Percentiles rank a stretch among this genome's conserved stretches.
These are phyloP conservation scores for Fusarium paranaense DNA, from an alignment of 2,329 filamentous ascomycete species.

Conservation along the genomic window DNA sequence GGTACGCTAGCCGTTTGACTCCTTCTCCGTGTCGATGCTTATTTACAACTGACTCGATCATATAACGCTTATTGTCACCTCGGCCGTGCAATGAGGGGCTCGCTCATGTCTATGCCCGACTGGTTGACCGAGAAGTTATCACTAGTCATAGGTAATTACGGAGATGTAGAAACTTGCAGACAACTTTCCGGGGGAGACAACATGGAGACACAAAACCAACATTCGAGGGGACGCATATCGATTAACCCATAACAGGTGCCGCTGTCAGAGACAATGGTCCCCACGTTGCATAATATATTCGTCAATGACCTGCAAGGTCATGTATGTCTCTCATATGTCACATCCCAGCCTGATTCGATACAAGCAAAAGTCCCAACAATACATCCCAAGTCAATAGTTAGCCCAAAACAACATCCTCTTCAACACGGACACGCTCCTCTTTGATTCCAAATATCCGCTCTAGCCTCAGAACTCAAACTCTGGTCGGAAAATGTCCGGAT, in stretches of 20 bases:
- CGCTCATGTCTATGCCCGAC: background rate
- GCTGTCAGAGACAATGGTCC: slow-evolving; percentile 14
- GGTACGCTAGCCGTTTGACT: background rate
- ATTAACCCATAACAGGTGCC: background rate
- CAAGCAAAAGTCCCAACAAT: slow-evolving; percentile 1
- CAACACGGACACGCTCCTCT: slow-evolving; percentile 1
- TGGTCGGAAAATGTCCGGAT: slow-evolving; percentile 87
- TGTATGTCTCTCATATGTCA: slow-evolving; percentile 22
- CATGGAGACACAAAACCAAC: background rate
- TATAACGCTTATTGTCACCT: background rate
- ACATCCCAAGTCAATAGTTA: background rate
- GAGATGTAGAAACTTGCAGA: background rate
- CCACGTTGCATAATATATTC: slow-evolving; percentile 3
- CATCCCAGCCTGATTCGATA: slow-evolving; percentile 11
- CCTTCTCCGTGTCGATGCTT: background rate
- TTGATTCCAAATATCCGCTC: slow-evolving; percentile 3
- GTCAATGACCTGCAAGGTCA: slow-evolving; percentile 7
- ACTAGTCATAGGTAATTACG: background rate
- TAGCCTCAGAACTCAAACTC: slow-evolving; percentile 83
- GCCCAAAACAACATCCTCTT: background rate
- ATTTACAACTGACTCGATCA: background rate
- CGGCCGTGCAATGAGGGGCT: background rate
- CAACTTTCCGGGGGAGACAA: background rate
- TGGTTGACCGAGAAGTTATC: background rate
- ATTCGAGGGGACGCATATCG: background rate